A percentile compares a stretch with the other conserved stretches of the same genome.
Conservation (phyloP, 768 basidiomycete genomes). For the Suillus brevipes region DNA sequence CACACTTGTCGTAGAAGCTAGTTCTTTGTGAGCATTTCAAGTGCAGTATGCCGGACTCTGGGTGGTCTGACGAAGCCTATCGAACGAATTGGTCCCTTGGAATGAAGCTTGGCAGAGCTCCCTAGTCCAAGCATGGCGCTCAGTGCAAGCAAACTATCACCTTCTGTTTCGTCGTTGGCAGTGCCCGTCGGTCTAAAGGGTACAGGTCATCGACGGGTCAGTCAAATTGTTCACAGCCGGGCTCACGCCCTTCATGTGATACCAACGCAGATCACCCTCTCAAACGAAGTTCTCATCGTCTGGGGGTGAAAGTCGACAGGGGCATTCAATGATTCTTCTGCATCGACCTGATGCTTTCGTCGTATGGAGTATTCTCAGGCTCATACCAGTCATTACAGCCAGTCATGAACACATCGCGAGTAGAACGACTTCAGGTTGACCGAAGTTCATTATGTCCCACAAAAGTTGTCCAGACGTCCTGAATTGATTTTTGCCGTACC, state of each 20-base stretch:
- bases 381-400: background rate
- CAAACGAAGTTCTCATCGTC: background rate
- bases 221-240: background rate
- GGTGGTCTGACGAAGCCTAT: background rate
- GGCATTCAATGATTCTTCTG: background rate
- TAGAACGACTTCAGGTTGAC: background rate
- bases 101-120: background rate
- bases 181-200: background rate
- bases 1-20: background rate
- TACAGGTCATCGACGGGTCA: no score
- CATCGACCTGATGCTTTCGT: background rate
- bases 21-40: background rate
- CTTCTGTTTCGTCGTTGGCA: background rate
- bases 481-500: conserved; percentile 1
- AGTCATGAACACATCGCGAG: background rate
- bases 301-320: background rate
- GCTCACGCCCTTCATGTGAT: background rate
- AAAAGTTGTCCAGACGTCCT: no score
- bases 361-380: background rate
- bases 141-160: background rate
- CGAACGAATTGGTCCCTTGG: background rate
- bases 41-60: background rate
- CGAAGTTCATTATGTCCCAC: no score
- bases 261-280: background rate
- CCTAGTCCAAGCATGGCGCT: background rate